These are phyloP conservation scores for Rhizophagus sp. DNA, from an alignment of 192 early-diverging fungal genomes.

Conservation along the genomic window DNA sequence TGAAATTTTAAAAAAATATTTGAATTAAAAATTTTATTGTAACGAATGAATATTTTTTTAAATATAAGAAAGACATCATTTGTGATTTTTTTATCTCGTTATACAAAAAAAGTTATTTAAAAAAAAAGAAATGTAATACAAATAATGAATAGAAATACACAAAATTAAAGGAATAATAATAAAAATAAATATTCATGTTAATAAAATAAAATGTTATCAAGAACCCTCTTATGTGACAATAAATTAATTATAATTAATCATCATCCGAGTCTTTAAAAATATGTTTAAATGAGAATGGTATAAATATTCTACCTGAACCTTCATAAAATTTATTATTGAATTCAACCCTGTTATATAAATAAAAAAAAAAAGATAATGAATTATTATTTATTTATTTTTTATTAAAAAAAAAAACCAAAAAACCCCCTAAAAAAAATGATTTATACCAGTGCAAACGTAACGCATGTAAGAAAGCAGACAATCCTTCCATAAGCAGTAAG, in stretches of 20 bases:
- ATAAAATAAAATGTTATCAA: no score
- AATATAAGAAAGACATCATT: no score
- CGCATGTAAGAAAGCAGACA: slow-evolving; percentile 93
- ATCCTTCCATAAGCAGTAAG: slow-evolving; percentile 88
- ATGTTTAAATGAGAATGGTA: slow-evolving; percentile 82
- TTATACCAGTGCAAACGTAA: slow-evolving; percentile 88
- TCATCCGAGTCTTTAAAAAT: slow-evolving; percentile 42
- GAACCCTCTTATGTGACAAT: not conserved
- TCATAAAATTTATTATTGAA: slow-evolving; percentile 98
- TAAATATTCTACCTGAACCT: slow-evolving; percentile 86
- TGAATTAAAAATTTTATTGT: no score
- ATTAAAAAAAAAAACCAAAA: slow-evolving; percentile 36
- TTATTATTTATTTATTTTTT: no score
- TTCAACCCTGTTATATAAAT: slow-evolving; percentile 95
- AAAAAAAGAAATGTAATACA: no score
- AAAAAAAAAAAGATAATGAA: slow-evolving; percentile 55
- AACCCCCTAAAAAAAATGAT: slow-evolving; percentile 9
- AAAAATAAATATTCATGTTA: not conserved
- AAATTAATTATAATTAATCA: not conserved
- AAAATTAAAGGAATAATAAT: not conserved
- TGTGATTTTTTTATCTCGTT: no score
- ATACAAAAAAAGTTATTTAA: no score
- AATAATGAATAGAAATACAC: not conserved
- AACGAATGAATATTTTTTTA: no score
- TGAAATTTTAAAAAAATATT: no score